Evolutionary conservation across 345 rosid genomes (phyloP).

Genomic region (Conringia planisiliqua): DNA sequence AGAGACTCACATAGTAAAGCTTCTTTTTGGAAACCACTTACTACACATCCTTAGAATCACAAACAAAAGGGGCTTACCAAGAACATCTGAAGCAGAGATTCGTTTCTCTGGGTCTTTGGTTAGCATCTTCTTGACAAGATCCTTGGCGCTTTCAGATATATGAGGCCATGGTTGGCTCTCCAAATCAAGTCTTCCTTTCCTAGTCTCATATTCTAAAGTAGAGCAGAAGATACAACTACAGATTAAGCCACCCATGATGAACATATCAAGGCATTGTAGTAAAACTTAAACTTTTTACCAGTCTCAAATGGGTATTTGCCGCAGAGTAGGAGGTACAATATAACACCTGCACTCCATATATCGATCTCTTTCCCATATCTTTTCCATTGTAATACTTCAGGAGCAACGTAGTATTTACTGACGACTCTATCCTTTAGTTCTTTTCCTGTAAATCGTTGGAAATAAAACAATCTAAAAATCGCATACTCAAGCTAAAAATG

Average conservation of each 20-base stretch:
- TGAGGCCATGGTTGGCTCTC: slow-evolving; percentile 69
- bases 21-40: too few species aligned
- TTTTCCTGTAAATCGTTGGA: slow-evolving; percentile 42
- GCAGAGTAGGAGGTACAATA: slow-evolving; percentile 68
- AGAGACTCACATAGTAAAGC: neutral
- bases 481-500: neutral
- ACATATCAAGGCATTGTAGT: neutral
- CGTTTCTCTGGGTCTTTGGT: slow-evolving; percentile 62
- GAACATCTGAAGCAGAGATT: slow-evolving; percentile 62
- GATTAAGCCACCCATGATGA: neutral
- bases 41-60: neutral
- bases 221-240: neutral
- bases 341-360: slow-evolving; percentile 84
- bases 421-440: slow-evolving; percentile 53
- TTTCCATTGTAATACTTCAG: slow-evolving; percentile 60
- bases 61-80: slow-evolving; percentile 43
- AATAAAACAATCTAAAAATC: neutral
- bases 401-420: slow-evolving; percentile 78
- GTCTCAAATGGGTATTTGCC: slow-evolving; percentile 78
- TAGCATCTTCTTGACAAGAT: slow-evolving; percentile 72
- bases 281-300: slow-evolving; percentile 39
- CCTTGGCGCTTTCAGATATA: slow-evolving; percentile 63
- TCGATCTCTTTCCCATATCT: slow-evolving; percentile 79
- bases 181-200: slow-evolving; percentile 55
- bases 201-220: slow-evolving; percentile 40